A percentile compares a stretch with the other conserved stretches of the same genome.
These are phyloP conservation scores for Hypocrella siamensis DNA, from an alignment of 2,329 filamentous ascomycete genomes.

Conservation along the genomic window DNA sequence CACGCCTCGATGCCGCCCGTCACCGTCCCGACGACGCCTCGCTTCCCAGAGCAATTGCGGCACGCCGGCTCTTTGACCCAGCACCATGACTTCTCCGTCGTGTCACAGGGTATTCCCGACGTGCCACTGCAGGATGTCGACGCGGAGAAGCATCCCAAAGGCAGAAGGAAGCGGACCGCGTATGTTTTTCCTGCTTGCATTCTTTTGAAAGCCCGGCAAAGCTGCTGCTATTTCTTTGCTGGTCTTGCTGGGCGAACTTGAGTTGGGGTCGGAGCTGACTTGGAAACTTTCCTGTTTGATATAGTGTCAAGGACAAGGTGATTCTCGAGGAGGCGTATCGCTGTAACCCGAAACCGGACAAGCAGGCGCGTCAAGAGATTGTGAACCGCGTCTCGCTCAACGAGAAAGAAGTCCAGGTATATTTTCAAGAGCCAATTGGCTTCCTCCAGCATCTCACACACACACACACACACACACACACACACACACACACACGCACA, in stretches of 20 bases:
- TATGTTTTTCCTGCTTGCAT: slow-evolving; percentile 21
- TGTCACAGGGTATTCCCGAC: slow-evolving; percentile 5
- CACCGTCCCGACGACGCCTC: slow-evolving; percentile 7
- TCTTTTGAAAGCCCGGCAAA: too few species aligned
- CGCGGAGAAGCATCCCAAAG: slow-evolving; percentile 35
- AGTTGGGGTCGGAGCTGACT: too few species aligned
- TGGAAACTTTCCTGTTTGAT: too few species aligned
- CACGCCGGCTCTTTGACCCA: slow-evolving; percentile 8
- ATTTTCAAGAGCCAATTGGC: too few species aligned
- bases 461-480: too few species aligned
- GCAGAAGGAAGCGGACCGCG: slow-evolving; percentile 48
- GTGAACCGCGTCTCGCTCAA: slow-evolving; percentile 75
- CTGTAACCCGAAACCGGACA: slow-evolving; percentile 81
- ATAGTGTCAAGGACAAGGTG: slow-evolving; percentile 73
- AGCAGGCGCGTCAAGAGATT: slow-evolving; percentile 69
- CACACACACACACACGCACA: too few species aligned
- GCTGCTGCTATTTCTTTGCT: too few species aligned
- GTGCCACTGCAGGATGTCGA: slow-evolving; percentile 5
- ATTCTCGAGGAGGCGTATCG: slow-evolving; percentile 77
- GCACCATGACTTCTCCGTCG: slow-evolving; percentile 10
- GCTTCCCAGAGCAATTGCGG: slow-evolving; percentile 9
- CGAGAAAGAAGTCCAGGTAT: slow-evolving; percentile 92
- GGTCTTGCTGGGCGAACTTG: too few species aligned
- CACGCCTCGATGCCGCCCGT: slow-evolving; percentile 12
- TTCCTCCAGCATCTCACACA: too few species aligned